Conservation (phyloP, 2,329 filamentous ascomycete genomes). For the Lecanicillium sp. region DNA sequence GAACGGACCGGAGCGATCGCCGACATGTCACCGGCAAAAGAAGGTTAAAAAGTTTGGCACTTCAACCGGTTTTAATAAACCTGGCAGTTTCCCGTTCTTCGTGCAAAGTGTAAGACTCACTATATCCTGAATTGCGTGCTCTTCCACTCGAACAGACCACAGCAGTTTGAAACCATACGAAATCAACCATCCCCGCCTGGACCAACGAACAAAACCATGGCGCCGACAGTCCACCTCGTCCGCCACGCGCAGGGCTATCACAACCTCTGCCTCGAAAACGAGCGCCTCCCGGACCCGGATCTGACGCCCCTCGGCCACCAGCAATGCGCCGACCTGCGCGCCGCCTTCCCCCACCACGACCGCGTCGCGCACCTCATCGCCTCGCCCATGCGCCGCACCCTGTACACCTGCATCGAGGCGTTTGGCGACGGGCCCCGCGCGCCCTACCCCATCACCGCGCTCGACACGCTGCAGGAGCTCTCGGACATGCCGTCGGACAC, state of each 20-base stretch:
- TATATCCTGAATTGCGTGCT: background rate
- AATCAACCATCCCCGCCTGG: no score
- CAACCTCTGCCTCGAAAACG: constrained; percentile 66
- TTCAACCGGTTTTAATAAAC: no score
- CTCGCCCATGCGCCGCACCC: constrained; percentile 72
- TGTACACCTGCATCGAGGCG: constrained; percentile 66
- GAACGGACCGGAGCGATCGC: no score
- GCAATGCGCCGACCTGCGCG: constrained; percentile 61
- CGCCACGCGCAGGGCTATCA: constrained; percentile 75
- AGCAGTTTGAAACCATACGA: no score
- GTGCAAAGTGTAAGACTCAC: background rate
- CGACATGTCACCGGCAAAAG: no score
- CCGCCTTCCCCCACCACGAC: constrained; percentile 56
- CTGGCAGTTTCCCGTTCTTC: no score
- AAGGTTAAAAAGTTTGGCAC: no score
- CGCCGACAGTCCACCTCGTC: constrained; percentile 55
- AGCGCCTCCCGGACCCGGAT: constrained; percentile 66
- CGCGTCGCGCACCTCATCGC: constrained; percentile 64
- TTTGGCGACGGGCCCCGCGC: constrained; percentile 45
- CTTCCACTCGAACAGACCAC: no score
- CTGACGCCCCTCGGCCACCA: constrained; percentile 68
- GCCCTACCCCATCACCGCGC: constrained; percentile 43
- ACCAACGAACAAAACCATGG: constrained; percentile 26
- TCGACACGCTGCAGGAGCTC: constrained; percentile 75
- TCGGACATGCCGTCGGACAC: constrained; percentile 68